Evolutionary conservation across 177 flowering plant genomes (phyloP).

Genomic region (Vitis hybrid): DNA sequence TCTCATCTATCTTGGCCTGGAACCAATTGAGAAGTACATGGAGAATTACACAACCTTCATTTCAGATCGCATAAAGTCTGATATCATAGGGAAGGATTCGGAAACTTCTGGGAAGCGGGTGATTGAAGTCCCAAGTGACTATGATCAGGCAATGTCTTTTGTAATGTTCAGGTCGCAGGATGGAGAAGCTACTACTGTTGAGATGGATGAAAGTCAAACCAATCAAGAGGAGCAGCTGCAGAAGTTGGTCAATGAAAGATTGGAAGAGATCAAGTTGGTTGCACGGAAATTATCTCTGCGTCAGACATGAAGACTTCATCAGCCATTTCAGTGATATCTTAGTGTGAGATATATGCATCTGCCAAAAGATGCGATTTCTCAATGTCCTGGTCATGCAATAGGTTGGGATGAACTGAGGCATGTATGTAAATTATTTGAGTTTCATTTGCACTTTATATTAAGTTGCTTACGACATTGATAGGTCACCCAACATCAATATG

Average conservation of each 20-base stretch:
- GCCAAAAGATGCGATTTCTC: background rate
- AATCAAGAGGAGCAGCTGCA: conserved; percentile 70
- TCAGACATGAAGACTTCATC: conserved; percentile 8
- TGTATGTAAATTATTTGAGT: conserved; percentile 6
- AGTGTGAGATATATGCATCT: background rate
- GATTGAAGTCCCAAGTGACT: conserved; percentile 65
- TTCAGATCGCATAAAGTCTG: conserved; percentile 51
- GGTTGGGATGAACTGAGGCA: background rate
- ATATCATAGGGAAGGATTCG: conserved; percentile 70
- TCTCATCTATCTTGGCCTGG: conserved; percentile 69
- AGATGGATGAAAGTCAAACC: conserved; percentile 42
- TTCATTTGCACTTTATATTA: background rate
- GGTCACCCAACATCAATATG: background rate
- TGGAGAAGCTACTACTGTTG: conserved; percentile 32
- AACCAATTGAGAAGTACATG: conserved; percentile 51
- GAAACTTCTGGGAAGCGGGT: conserved; percentile 59
- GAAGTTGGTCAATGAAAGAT: conserved; percentile 75
- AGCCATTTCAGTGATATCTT: background rate
- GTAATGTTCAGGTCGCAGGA: conserved; percentile 59
- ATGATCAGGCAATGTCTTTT: conserved; percentile 69
- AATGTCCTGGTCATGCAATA: background rate
- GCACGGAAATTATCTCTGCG: conserved; percentile 54
- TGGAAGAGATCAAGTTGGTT: conserved; percentile 55
- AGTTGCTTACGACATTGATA: background rate
- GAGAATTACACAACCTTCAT: conserved; percentile 55